Evolutionary conservation across 2,329 filamentous ascomycete genomes (phyloP), one percentile per base, ranked within the genome.

Genomic region (Pestalotiopsis sp.): DNA sequence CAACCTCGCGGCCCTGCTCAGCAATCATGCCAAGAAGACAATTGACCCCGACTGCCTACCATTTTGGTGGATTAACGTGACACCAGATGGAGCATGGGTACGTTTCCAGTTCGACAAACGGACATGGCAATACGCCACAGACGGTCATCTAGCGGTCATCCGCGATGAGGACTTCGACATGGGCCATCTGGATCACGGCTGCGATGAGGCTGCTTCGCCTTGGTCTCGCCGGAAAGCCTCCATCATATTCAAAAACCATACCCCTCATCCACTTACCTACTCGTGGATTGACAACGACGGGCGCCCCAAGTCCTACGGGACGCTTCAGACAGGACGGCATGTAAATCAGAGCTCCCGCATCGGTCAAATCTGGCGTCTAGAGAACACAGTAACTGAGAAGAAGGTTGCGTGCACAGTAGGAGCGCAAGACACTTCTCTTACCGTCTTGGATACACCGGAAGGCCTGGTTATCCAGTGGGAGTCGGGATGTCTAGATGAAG

Each of bases 1-100:
- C n/a, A 41, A 39, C 4, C 39, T 65, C 14, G 63, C 63, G 12
- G 25, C 2, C 7, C n/a, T 23, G 27, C 12, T 65, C 5, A 56
- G 23, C 52, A 65, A 31, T 20, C 23, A 23, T 11, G 27, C 63
- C 14, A 9, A 57, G 27, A 20, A 57, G 63, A 52, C 14, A 23
- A 31, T 57, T 27, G 27, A 41, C 27, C 5, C 63, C 27, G 3
- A 45, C 12, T 20, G 27, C 27, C 27, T 65, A 7, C 63, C 63
- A n/a, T 65, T 65, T 17, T 65, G 63, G 63, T 65, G 63, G 63
- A 52, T 65, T 23, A 65, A 65, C 27, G 20, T 65, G 14, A 45
- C 63, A 14, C 41, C 14, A 5, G 23, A 56, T 36, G 63, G 39
- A 13, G 14, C 41, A 7, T 65, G 63, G 39, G 49, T 65, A n/a